Percentiles rank a stretch among this genome's conserved stretches.
These are phyloP conservation scores for Microdochium bolleyi DNA, from an alignment of 2,329 filamentous ascomycete species.

Conservation along the genomic window DNA sequence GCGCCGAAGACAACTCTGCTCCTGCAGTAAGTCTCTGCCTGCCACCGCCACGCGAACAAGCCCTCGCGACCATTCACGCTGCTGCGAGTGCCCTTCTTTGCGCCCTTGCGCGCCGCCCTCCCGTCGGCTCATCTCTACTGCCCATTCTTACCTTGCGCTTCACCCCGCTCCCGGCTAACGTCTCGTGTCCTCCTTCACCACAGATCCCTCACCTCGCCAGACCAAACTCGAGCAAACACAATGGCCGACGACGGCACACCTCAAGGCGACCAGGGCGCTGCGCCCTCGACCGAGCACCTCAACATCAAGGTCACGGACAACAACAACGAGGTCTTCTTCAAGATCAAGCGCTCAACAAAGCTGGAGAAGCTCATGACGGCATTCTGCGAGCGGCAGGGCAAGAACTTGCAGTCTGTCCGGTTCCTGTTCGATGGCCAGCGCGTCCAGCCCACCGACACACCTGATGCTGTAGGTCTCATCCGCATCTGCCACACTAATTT, in stretches of 20 bases:
- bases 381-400: constrained; percentile 94
- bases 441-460: constrained; percentile 82
- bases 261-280: constrained; percentile 27
- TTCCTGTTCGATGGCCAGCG: constrained; percentile 96
- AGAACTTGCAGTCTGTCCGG: constrained; percentile 73
- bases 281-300: constrained; percentile 64
- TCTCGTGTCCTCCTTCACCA: too few species aligned
- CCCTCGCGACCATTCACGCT: too few species aligned
- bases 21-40: neutral
- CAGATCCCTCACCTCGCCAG: too few species aligned
- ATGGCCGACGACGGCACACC: constrained; percentile 13
- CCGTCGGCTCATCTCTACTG: too few species aligned
- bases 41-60: neutral
- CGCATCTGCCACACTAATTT: neutral
- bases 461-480: constrained; percentile 67
- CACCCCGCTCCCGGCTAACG: too few species aligned
- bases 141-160: too few species aligned
- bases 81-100: too few species aligned
- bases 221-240: neutral
- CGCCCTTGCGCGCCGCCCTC: too few species aligned
- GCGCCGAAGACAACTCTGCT: neutral
- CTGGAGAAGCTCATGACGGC: constrained; percentile 98
- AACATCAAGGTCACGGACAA: constrained; percentile 99
- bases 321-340: constrained; percentile 99
- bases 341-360: constrained; percentile 95